Evolutionary conservation across 129 eudicot genomes (phyloP), one percentile per base, ranked within the genome.

Genomic region (Arctium lappa): DNA sequence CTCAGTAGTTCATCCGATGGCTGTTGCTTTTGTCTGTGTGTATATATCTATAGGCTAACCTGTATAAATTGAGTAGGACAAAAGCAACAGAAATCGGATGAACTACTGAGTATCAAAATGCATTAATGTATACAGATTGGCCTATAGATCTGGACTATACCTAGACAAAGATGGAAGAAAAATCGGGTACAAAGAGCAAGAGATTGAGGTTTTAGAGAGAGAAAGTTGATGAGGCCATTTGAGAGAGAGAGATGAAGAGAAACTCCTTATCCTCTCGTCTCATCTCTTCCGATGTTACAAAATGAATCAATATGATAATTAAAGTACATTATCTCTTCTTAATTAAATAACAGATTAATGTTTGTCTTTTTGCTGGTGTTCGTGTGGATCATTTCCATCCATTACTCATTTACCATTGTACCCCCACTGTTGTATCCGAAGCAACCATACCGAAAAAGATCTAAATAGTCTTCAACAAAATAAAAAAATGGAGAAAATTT

Each of bases 261-360:
- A 74, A 80, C 56, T 89, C 90, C 89, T 91, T 91, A 88, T 89
- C 95, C 89, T 85, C 83, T 88, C 79, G 9, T 75, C 79, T 30
- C 27, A 70, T 27, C 86, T 63, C 62, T 44, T 38, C 53, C 56
- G 6, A 3, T 34, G 37, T 34, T 34, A 3, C 2, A n/a, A 72
- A 42, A 60, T 69, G 66, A 72, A 66, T 72, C 76, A 76, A 76
- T 75, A 84, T 48, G 87, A 76, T 69, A 15, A 79, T 48, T 87
- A 79, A 81, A 83, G 42, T 77, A 70, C 15, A 69, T 86, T 81
- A 84, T 84, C 85, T 86, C 31, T 40, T 63, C 15, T 2, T 31
- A 56, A 37, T 22, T 22, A 22, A 22, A 34, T 34, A 34, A 65
- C 33, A 32, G 34, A 65, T 3, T 16, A 27, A 7, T 65, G 29